These are phyloP conservation scores for Flaveria ramosissima DNA, from an alignment of 129 eudicot genomes.

Conservation along the genomic window DNA sequence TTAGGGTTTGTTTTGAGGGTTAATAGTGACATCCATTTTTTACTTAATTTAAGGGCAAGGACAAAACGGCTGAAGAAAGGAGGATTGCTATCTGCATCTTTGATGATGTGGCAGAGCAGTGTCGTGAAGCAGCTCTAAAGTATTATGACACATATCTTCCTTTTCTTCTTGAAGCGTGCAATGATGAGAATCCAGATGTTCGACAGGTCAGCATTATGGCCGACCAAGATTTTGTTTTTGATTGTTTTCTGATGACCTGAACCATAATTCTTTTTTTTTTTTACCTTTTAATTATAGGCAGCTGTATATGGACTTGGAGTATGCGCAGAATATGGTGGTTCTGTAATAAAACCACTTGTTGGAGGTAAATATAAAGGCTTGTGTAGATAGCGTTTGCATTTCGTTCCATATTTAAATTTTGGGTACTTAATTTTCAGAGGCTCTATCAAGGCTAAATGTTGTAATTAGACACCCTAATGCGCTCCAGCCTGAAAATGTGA, in stretches of 20 bases:
- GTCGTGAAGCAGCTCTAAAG: constrained; percentile 97
- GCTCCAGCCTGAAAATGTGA: constrained; percentile 70
- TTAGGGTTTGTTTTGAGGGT: not conserved
- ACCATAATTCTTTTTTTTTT: not conserved
- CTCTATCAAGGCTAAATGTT: constrained; percentile 95
- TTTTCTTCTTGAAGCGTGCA: constrained; percentile 95
- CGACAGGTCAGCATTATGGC: constrained; percentile 65
- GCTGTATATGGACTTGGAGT: constrained; percentile 99
- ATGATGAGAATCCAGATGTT: constrained; percentile 93
- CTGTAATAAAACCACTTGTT: constrained; percentile 85
- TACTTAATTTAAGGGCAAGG: constrained; percentile 73
- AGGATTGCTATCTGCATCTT: constrained; percentile 97
- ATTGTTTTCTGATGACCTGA: constrained; percentile 21
- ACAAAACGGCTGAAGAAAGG: constrained; percentile 97
- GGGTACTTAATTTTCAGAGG: constrained; percentile 56
- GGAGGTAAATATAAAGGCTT: constrained; percentile 57
- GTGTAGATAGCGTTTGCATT: not conserved
- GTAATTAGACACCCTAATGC: constrained; percentile 87
- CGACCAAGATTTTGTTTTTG: not conserved
- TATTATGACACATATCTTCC: constrained; percentile 96
- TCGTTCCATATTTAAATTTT: constrained; percentile 1
- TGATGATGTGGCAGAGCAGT: constrained; percentile 99
- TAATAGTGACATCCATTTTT: not conserved
- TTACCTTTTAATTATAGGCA: constrained; percentile 61
- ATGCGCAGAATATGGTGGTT: constrained; percentile 95